These are phyloP conservation scores for Phytophthora pisi DNA, from an alignment of 352 stramenopile genomes.

Conservation along the genomic window DNA sequence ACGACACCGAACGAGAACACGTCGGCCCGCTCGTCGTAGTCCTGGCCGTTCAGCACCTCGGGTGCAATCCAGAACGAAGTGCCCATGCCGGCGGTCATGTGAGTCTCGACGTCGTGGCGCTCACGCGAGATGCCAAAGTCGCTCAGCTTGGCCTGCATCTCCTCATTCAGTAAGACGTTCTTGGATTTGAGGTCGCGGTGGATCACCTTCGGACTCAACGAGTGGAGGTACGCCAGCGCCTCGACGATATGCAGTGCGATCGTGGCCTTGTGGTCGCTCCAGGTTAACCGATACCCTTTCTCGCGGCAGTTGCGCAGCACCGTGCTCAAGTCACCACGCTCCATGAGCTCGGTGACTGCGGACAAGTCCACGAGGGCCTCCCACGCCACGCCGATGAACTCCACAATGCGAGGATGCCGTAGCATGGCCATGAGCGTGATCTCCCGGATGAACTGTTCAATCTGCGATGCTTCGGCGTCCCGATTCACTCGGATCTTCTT, in stretches of 20 bases:
- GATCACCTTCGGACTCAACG: slow-evolving; percentile 46
- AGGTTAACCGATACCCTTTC: slow-evolving; percentile 29
- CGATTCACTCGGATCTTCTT: slow-evolving; percentile 45
- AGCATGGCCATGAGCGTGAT: slow-evolving; percentile 49
- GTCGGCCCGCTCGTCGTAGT: slow-evolving; percentile 49
- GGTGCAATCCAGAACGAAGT: slow-evolving; percentile 48
- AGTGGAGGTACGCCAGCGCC: slow-evolving; percentile 56
- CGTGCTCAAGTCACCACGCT: slow-evolving; percentile 50
- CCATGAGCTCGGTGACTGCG: slow-evolving; percentile 58
- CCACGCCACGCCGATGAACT: slow-evolving; percentile 59
- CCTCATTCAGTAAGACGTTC: slow-evolving; percentile 51
- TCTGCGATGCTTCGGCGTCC: slow-evolving; percentile 30
- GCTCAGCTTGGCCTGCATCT: slow-evolving; percentile 64
- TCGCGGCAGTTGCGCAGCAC: slow-evolving; percentile 40
- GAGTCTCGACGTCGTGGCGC: slow-evolving; percentile 23
- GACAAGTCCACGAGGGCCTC: slow-evolving; percentile 45
- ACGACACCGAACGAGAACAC: slow-evolving; percentile 50
- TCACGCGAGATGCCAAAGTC: slow-evolving; percentile 69
- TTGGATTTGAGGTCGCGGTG: slow-evolving; percentile 53
- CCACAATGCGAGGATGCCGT: slow-evolving; percentile 43
- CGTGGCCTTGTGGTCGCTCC: slow-evolving; percentile 40
- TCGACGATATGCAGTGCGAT: slow-evolving; percentile 57
- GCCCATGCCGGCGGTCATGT: slow-evolving; percentile 44
- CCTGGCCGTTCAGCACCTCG: slow-evolving; percentile 33
- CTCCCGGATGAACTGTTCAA: slow-evolving; percentile 49